Base-by-base conservation (phyloP, 2,329 filamentous ascomycete species). In the Sporothrix luriei region DNA sequence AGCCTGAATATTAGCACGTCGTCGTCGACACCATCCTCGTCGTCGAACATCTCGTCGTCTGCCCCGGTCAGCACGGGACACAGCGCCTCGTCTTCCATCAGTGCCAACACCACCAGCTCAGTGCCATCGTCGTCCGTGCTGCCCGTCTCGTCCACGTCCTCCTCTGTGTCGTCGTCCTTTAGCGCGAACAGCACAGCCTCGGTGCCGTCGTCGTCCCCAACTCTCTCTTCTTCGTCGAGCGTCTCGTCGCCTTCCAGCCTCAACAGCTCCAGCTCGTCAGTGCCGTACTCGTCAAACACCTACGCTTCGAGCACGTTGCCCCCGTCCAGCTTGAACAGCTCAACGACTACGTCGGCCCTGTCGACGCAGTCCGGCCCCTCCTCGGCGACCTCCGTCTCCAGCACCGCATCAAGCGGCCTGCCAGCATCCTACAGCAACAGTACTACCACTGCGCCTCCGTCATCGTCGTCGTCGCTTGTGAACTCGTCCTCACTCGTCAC, bases 331-430 rank as follows among this genome's bases (percentile, higher is more conserved):
- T 38, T 26, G 5, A 43, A 13, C 57, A 62, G 38, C 57, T 62
- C 57, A 9, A 38, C 38, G 2, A 62, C 57, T 38, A 62, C 38
- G 2, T 62, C 38, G 4, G 38, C 19, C 6, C 13, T 26, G 11
- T n/a, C 57, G 10, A 51, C 46, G 16, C 51, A 19, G 11, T 65
- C 62, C 52, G 66, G 61, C 29, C 51, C 49, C 68, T 40, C 52
- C 19, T 51, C 68, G 26, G 16, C 21, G 4, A 6, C 43, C 9
- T 26, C 24, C 2, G 48, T 55, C 2, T 48, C 59, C 5, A 46
- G 52, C 19, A 2, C 49, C 10, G 19, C 33, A 19, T 68, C 64
- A 3, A 59, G 24, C 52, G 54, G 26, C 38, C 21, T 62, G 10
- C 46, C 57, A 13, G 46, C 57, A 13, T 46, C 57, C 13, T 62